Base-by-base conservation (phyloP, 176 grass and related monocot genomes). In the Microstegium vimineum region DNA sequence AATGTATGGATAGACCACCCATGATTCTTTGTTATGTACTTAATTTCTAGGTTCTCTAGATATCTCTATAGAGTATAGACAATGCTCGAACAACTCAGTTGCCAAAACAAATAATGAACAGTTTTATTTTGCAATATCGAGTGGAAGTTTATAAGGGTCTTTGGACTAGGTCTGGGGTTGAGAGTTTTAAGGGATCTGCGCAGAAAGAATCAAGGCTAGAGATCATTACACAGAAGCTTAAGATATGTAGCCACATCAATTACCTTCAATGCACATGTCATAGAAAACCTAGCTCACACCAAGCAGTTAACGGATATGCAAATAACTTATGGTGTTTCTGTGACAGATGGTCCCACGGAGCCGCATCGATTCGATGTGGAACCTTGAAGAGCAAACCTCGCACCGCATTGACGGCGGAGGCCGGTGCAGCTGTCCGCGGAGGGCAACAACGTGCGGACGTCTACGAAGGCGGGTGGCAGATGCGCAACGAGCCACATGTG, bases 41-140 rank as follows among this genome's bases (percentile, higher is more conserved):
- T 56, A 43, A 61, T 84, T 89, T 80, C 9, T 11, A 30, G 33
- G 35, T 81, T n/a, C 18, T 49, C 5, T 54, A 63, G 4, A 71
- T 52, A 66, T n/a, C 56, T 20, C 0, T 2, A 60, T 20, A 20
- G 18, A 54, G 51, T 54, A 69, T 61, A 20, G 33, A 71, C 32
- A 20, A 38, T 27, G 40, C 22, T 75, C 26, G 56, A 63, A 35
- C 52, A 41, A 77, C 61, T 34, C 8, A 27, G 62, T 64, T 68
- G 33, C 18, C 38, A 62, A 33, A 37, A 32, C 17, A 68, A 69
- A 68, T 42, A 63, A 35, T 77, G 60, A 22, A 69, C 22, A 59
- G 10, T 70, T 38, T 5, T 13, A 54, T 63, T 62, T 62, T 81
- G 23, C 31, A 63, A 51, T 20, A 30, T 51, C 52, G 25, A 80